These are phyloP conservation scores for Trametes punicea DNA, from an alignment of 768 basidiomycete genomes.

Conservation along the genomic window DNA sequence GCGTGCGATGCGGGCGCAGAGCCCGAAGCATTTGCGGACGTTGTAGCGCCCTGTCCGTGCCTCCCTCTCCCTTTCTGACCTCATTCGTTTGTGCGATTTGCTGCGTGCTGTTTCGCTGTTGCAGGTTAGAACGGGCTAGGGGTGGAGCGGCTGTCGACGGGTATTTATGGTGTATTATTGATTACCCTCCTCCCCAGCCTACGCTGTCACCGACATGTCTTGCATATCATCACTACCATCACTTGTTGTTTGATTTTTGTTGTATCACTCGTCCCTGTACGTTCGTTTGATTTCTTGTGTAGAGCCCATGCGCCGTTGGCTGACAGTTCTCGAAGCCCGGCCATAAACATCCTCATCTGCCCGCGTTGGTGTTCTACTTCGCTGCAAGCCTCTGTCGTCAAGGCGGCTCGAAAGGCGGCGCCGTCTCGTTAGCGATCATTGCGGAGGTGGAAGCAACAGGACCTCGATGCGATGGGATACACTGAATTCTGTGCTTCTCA, in stretches of 20 bases:
- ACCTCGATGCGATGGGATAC: no score
- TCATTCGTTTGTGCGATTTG: neutral
- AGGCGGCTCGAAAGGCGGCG: no score
- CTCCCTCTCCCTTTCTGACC: neutral
- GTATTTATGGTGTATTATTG: conserved; percentile 14
- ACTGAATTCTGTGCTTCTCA: conserved; percentile 7
- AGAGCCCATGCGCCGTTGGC: no score
- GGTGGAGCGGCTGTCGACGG: neutral
- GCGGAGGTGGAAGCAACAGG: no score
- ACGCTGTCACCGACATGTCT: neutral
- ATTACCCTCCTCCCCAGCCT: neutral
- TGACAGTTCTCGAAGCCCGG: no score
- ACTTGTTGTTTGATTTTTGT: neutral
- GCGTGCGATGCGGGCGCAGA: conserved; percentile 30
- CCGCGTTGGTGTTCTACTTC: no score
- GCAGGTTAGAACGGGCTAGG: neutral
- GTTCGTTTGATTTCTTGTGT: no score
- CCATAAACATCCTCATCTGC: no score
- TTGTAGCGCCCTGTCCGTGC: neutral
- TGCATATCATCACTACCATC: neutral
- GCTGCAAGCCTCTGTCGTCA: no score
- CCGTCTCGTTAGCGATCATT: no score
- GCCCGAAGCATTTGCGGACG: conserved; percentile 8
- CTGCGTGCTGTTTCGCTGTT: neutral
- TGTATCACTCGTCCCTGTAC: neutral